Evolutionary conservation across 148 eudicot genomes (phyloP).

Genomic region (Amaranthus cruentus): DNA sequence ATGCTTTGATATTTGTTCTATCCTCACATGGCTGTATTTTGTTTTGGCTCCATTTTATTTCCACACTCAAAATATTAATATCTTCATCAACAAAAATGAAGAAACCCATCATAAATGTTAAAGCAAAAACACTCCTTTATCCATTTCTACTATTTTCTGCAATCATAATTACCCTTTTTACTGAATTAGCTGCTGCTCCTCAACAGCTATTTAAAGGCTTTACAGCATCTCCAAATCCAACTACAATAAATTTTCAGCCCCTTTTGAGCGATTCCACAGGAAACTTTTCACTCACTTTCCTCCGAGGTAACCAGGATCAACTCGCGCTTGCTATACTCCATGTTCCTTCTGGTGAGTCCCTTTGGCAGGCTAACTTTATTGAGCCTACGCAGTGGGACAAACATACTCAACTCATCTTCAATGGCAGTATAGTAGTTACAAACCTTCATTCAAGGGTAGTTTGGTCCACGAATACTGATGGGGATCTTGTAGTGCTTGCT

Average conservation of each 20-base stretch:
- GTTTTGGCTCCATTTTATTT: not conserved
- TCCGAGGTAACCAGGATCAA: slow-evolving; percentile 48
- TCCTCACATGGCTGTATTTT: slow-evolving; percentile 13
- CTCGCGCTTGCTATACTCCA: slow-evolving; percentile 70
- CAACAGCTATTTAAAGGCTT: slow-evolving; percentile 54
- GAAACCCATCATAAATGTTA: not conserved
- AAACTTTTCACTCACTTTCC: slow-evolving; percentile 72
- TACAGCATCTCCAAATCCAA: slow-evolving; percentile 49
- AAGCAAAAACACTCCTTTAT: not conserved
- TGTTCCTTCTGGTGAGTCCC: slow-evolving; percentile 49
- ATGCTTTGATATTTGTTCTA: not conserved
- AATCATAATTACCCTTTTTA: not conserved
- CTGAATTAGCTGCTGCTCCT: slow-evolving; percentile 20
- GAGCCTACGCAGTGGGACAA: slow-evolving; percentile 46
- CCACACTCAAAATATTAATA: slow-evolving; percentile 12
- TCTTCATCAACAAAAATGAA: not conserved
- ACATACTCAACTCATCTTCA: slow-evolving; percentile 43
- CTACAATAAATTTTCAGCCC: slow-evolving; percentile 43
- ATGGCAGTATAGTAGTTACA: slow-evolving; percentile 75
- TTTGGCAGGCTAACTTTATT: slow-evolving; percentile 52
- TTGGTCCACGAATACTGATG: slow-evolving; percentile 71
- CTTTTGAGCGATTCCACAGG: slow-evolving; percentile 55
- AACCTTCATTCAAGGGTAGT: slow-evolving; percentile 51
- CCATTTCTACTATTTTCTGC: not conserved
- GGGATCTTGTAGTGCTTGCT: slow-evolving; percentile 58